Percentiles rank a stretch among this genome's conserved stretches.
phyloP scores from a whole-genome alignment of 2,329 filamentous ascomycete genomes.

The Calonectria pseudoreteaudii region DNA sequence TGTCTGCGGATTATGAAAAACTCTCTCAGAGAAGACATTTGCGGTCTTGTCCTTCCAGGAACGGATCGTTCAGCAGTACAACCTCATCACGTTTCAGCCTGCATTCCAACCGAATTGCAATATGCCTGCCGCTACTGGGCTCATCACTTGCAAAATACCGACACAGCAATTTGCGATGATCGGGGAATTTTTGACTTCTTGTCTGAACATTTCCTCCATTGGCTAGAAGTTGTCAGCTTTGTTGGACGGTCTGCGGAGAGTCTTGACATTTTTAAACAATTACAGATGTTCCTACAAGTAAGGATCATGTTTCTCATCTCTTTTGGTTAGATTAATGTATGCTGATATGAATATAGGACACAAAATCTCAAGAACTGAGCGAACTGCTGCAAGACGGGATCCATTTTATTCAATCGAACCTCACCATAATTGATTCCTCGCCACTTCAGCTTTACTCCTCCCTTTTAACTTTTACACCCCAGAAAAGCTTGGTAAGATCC shows the following conservation, averaged over 20 bases:
- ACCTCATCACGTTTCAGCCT: not conserved
- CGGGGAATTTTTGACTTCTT: not conserved
- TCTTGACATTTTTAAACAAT: not conserved
- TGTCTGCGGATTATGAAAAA: not conserved
- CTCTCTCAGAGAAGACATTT: not conserved
- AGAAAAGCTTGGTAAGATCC: not conserved
- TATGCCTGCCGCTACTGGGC: slow-evolving; percentile 23
- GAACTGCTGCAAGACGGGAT: not conserved
- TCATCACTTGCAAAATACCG: not conserved
- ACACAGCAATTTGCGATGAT: not conserved
- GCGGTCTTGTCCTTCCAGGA: not conserved
- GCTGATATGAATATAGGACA: not conserved
- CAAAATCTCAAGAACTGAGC: not conserved
- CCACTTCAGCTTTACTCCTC: slow-evolving; percentile 13
- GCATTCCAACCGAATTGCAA: not conserved
- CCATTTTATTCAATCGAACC: not conserved
- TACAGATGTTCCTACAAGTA: not conserved
- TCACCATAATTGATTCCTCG: not conserved
- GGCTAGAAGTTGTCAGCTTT: slow-evolving; percentile 1
- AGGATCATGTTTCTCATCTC: not conserved
- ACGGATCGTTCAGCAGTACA: not conserved
- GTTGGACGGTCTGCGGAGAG: not conserved
- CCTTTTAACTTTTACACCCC: not conserved
- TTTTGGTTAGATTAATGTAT: not conserved
- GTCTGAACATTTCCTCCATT: not conserved